Evolutionary conservation across 2,329 filamentous ascomycete genomes (phyloP).

Genomic region (Dactylonectria estremocensis): DNA sequence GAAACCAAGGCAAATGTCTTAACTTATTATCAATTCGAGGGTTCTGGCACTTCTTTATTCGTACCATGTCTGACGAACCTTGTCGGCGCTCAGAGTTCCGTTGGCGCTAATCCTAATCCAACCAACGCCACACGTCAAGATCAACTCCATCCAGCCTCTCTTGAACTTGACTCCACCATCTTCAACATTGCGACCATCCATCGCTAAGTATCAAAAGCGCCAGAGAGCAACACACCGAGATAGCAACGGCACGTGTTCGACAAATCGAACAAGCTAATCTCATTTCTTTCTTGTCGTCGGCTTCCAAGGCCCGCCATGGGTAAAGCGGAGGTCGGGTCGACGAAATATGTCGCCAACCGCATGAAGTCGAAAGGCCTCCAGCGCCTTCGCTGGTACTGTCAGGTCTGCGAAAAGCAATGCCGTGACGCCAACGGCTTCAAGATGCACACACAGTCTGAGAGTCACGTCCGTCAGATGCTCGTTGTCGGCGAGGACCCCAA

Average conservation of each 20-base stretch:
- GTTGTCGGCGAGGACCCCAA: slow-evolving; percentile 89
- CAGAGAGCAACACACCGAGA: neutral
- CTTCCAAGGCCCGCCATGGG: slow-evolving; percentile 75
- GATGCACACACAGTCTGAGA: slow-evolving; percentile 88
- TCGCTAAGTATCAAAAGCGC: neutral
- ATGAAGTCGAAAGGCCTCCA: slow-evolving; percentile 87
- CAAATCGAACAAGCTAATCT: neutral
- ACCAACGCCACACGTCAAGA: neutral
- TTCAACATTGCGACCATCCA: neutral
- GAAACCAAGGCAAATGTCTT: too few species aligned
- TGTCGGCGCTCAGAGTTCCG: neutral
- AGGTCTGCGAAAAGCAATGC: slow-evolving; percentile 76
- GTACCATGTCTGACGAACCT: too few species aligned
- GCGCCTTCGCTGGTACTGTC: slow-evolving; percentile 92
- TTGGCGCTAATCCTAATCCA: neutral
- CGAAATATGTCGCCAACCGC: slow-evolving; percentile 92
- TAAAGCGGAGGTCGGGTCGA: slow-evolving; percentile 91
- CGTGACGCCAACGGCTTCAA: slow-evolving; percentile 94
- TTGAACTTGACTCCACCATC: neutral
- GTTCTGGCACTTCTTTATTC: neutral
- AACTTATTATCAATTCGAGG: too few species aligned
- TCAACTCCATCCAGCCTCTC: neutral
- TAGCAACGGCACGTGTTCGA: neutral
- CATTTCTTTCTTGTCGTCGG: too few species aligned
- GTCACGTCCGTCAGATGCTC: slow-evolving; percentile 90